These are phyloP conservation scores for Gomphus bonarii DNA, from an alignment of 1,284 basidiomycete genomes.

Conservation along the genomic window DNA sequence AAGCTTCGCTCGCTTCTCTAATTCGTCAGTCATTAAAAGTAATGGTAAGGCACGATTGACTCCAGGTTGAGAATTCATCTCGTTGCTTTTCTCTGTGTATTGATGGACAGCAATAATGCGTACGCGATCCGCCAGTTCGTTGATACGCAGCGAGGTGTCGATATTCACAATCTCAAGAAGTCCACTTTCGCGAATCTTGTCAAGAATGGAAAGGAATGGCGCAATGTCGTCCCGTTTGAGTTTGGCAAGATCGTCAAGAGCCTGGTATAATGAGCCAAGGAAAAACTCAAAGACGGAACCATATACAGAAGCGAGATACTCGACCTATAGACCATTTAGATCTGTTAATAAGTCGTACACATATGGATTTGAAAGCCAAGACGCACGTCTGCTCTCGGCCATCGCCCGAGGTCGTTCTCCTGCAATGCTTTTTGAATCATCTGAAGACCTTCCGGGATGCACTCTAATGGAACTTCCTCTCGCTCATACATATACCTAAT, in stretches of 20 bases:
- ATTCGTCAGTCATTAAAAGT: constrained; percentile 76
- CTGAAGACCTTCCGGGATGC: constrained; percentile 82
- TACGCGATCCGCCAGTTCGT: constrained; percentile 64
- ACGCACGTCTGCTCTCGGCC: constrained; percentile 77
- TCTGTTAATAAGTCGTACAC: not conserved
- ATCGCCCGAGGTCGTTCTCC: constrained; percentile 63
- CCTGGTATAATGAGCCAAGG: constrained; percentile 76
- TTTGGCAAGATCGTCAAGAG: constrained; percentile 65
- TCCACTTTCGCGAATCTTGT: constrained; percentile 61
- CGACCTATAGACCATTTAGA: constrained; percentile 31
- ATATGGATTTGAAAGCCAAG: not conserved
- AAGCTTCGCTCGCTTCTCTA: constrained; percentile 78
- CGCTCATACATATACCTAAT: constrained; percentile 84
- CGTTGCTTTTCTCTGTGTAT: constrained; percentile 62
- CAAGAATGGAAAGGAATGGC: constrained; percentile 55
- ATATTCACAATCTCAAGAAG: constrained; percentile 58
- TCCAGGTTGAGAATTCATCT: constrained; percentile 55
- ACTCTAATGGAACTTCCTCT: constrained; percentile 88
- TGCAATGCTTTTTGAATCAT: constrained; percentile 60
- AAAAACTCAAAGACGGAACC: constrained; percentile 80
- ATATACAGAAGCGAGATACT: constrained; percentile 56
- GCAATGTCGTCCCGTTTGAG: constrained; percentile 61
- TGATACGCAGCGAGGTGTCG: constrained; percentile 51
- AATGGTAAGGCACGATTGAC: constrained; percentile 74
- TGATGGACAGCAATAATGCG: constrained; percentile 57